Evolutionary conservation across 2,329 filamentous ascomycete genomes (phyloP).

Genomic region (Aureobasidium namibiae): DNA sequence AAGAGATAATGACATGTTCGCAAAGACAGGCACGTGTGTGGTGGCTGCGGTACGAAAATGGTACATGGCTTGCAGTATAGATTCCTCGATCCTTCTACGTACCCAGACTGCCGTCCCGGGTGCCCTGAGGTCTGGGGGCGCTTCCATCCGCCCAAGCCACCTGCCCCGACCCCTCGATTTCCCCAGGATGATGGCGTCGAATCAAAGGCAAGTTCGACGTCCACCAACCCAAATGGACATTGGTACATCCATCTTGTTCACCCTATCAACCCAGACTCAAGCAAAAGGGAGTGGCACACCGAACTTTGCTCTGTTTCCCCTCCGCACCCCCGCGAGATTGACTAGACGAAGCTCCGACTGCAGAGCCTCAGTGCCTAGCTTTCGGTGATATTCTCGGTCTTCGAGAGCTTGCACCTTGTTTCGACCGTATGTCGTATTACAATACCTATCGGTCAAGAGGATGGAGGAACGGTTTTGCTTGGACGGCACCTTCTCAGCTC

Average conservation of each 20-base stretch:
- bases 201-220: not conserved
- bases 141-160: not conserved
- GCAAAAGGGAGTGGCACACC: not conserved
- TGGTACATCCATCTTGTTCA: not conserved
- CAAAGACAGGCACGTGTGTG: not conserved
- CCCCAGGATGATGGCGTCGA: constrained; percentile 1
- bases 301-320: not conserved
- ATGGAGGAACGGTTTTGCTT: not conserved
- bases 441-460: not conserved
- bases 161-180: not conserved
- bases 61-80: not conserved
- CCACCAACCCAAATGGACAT: not conserved
- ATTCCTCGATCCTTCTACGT: not conserved
- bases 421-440: not conserved
- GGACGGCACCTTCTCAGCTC: not conserved
- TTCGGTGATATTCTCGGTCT: not conserved
- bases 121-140: not conserved
- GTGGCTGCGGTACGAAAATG: not conserved
- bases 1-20: not conserved
- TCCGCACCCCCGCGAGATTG: not conserved
- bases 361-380: not conserved
- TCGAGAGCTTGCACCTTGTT: not conserved
- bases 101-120: not conserved
- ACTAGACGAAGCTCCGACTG: not conserved
- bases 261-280: not conserved